Evolutionary conservation across 495 filamentous ascomycete genomes (phyloP).

Genomic region (Cetradonia linearis): DNA sequence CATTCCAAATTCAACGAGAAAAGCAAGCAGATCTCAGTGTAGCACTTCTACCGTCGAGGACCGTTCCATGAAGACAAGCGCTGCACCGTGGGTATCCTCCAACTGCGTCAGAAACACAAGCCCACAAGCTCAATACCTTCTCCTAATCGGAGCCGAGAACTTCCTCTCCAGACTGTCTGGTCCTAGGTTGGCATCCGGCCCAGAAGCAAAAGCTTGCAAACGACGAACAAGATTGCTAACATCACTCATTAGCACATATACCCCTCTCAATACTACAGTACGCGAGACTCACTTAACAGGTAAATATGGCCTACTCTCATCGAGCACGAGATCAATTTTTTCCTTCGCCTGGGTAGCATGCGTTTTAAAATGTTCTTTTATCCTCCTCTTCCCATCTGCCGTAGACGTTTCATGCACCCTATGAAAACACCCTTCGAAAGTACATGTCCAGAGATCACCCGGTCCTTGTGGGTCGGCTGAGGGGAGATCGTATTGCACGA

Average conservation of each 20-base stretch:
- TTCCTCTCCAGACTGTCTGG: slow-evolving; percentile 15
- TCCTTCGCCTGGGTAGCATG: slow-evolving; percentile 56
- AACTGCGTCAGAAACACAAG: background rate
- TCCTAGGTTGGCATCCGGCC: slow-evolving; percentile 5
- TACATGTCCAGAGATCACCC: slow-evolving; percentile 60
- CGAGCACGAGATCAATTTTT: slow-evolving; percentile 47
- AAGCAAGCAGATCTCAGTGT: background rate
- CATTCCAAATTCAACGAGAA: background rate
- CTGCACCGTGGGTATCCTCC: slow-evolving; percentile 6
- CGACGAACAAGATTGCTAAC: slow-evolving; percentile 22
- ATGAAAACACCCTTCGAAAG: slow-evolving; percentile 55
- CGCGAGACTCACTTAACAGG: slow-evolving; percentile 45
- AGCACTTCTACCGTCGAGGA: background rate
- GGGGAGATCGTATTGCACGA: slow-evolving; percentile 28
- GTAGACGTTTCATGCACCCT: slow-evolving; percentile 50
- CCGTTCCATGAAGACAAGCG: background rate
- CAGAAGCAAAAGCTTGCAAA: slow-evolving; percentile 21
- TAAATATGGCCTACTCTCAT: slow-evolving; percentile 41
- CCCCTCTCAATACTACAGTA: slow-evolving; percentile 19
- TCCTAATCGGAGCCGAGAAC: slow-evolving; percentile 15
- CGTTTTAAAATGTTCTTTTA: slow-evolving; percentile 52
- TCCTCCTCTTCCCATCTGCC: slow-evolving; percentile 45
- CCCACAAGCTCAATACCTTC: slow-evolving; percentile 13
- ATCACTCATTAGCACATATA: background rate
- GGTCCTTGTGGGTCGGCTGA: slow-evolving; percentile 40